Evolutionary conservation across 352 stramenopile genomes (phyloP), one percentile per base, ranked within the genome.

Genomic region (Globisporangium heterothallicum): DNA sequence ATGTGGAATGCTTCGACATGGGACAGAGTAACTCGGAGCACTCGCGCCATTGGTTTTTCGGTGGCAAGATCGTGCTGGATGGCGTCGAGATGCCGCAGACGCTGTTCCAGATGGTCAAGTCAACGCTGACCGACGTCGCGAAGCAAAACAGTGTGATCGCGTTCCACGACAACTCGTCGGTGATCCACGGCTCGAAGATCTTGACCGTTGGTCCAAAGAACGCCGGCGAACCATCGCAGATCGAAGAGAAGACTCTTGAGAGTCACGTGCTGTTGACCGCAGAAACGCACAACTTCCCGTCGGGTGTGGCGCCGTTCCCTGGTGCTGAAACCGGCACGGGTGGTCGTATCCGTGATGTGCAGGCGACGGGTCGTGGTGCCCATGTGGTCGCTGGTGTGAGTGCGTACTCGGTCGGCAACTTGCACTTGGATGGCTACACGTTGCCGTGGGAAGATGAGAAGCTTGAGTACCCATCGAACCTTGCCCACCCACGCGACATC

Each of bases 1-100:
- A 99, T 71, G 97, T 99, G 43, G 97, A 99, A 80, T 98, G 96
- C 64, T 99, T 99, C 67, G 97, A 99, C 72, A 98, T 99, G 88
- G 94, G 94, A 14, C 94, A 98, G 72, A 94, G 74, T 53, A 99
- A 99, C 83, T 98, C 94, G 47, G 97, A 99, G 72, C 97, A 99
- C 80, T 99, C 94, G 42, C 92, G 97, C 44, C 97, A 99, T 65
- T 99, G 97, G 96, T 99, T 99, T 75, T 99, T 99, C 63, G 89
- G 92, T 38, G 97, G 97, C 47, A 98, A 99, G 66, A 98, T 99
- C 74, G 87, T 99, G 8, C 93, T 99, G 21, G 95, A 99, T 66
- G 96, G 95, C 29, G 70, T 94, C 49, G 92, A 98, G 70, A 98
- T 98, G 83, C 66, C 82, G 0, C 69, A 98, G 53, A 99, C 97